Evolutionary conservation across 768 basidiomycete genomes (phyloP).

Genomic region (Mrakia gelida): DNA sequence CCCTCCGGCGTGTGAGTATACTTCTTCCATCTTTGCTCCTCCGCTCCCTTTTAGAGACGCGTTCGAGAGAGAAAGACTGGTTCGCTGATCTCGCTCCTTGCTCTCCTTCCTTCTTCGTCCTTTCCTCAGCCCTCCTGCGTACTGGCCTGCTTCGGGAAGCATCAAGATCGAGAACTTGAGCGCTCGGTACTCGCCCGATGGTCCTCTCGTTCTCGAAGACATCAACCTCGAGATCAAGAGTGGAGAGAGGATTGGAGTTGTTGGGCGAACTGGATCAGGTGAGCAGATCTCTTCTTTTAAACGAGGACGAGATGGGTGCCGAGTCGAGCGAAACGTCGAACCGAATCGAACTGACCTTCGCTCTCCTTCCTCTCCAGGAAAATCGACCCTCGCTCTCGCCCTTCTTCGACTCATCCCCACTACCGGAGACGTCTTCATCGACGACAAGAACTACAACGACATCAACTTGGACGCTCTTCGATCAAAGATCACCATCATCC

Average conservation of each 20-base stretch:
- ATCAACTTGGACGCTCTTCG: constrained; percentile 59
- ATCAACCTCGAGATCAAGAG: constrained; percentile 57
- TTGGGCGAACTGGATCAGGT: constrained; percentile 60
- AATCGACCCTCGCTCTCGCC: constrained; percentile 55
- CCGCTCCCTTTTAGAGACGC: too few relatives aligned
- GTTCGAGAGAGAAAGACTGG: too few relatives aligned
- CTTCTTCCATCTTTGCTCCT: too few relatives aligned
- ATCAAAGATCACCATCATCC: constrained; percentile 60
- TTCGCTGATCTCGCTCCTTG: too few relatives aligned
- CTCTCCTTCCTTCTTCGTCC: too few relatives aligned
- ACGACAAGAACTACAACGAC: constrained; percentile 51
- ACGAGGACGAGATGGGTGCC: background rate
- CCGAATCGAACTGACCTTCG: background rate
- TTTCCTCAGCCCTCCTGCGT: constrained; percentile 53
- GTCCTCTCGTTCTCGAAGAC: constrained; percentile 60
- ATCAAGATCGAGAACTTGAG: constrained; percentile 55
- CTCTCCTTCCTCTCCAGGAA: constrained; percentile 8
- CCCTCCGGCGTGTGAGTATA: constrained; percentile 39
- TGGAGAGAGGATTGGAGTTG: constrained; percentile 60
- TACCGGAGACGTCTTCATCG: constrained; percentile 56
- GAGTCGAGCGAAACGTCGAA: background rate
- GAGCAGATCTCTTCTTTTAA: constrained; percentile 41
- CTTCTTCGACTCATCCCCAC: constrained; percentile 59
- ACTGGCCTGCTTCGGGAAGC: constrained; percentile 60
- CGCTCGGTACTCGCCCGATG: constrained; percentile 56